Evolutionary conservation across 169 alveolate genomes (phyloP).

Genomic region (Plasmodium berghei): DNA sequence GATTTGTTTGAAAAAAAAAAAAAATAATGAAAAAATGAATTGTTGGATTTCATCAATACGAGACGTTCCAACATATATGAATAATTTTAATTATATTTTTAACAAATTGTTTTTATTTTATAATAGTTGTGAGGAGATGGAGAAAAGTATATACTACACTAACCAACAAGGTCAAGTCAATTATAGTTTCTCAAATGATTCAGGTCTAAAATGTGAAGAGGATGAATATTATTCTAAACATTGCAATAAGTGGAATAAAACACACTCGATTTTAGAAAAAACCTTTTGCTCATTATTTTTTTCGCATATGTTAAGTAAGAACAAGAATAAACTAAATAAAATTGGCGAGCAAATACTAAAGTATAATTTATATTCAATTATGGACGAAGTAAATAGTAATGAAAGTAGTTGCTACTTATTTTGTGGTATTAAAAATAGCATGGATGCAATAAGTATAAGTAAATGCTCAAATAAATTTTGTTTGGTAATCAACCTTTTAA

Average conservation of each 20-base stretch:
- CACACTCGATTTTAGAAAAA: background rate
- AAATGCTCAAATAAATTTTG: slow-evolving; percentile 33
- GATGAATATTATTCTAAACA: no score
- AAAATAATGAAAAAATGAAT: slow-evolving; percentile 1
- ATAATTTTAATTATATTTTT: slow-evolving; percentile 15
- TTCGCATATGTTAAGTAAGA: background rate
- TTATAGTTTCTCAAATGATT: background rate
- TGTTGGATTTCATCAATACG: slow-evolving; percentile 15
- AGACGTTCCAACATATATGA: slow-evolving; percentile 19
- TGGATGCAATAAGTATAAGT: slow-evolving; percentile 68
- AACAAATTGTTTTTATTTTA: slow-evolving; percentile 1
- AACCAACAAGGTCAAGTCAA: background rate
- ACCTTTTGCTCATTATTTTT: slow-evolving; percentile 12
- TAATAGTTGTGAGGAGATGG: background rate
- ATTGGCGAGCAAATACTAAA: slow-evolving; percentile 23
- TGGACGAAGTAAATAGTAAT: slow-evolving; percentile 53
- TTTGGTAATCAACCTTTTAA: slow-evolving; percentile 11
- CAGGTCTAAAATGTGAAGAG: background rate
- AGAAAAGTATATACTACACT: background rate
- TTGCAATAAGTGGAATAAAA: background rate
- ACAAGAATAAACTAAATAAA: slow-evolving; percentile 16
- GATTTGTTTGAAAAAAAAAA: slow-evolving; percentile 23
- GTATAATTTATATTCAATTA: slow-evolving; percentile 29
- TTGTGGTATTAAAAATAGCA: slow-evolving; percentile 14
- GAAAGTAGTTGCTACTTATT: slow-evolving; percentile 48